phyloP scores from a whole-genome alignment of 305 asterid species.

The Andrographis paniculata region DNA sequence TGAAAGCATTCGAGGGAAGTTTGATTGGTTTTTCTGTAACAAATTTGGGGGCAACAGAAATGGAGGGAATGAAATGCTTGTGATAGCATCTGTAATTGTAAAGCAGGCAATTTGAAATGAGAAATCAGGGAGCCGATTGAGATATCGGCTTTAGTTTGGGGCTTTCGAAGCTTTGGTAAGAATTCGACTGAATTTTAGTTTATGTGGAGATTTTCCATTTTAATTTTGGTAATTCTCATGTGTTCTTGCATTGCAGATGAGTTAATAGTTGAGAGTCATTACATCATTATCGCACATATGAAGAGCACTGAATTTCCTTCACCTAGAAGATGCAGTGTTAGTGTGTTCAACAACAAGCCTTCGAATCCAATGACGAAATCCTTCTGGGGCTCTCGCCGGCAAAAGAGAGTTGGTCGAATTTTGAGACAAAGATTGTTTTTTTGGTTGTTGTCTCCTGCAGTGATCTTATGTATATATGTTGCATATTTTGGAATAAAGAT shows the following conservation, averaged over 20 bases:
- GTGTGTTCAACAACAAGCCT: slow-evolving; percentile 17
- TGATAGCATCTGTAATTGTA: not conserved
- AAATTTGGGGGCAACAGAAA: not conserved
- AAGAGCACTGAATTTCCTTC: slow-evolving; percentile 23
- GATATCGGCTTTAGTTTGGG: not conserved
- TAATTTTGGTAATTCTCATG: not conserved
- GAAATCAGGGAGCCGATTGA: not conserved
- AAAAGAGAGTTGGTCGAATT: slow-evolving; percentile 48
- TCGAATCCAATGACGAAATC: slow-evolving; percentile 34
- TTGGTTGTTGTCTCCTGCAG: slow-evolving; percentile 47
- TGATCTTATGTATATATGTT: slow-evolving; percentile 46
- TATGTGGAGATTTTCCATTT: slow-evolving; percentile 1
- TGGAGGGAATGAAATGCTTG: not conserved
- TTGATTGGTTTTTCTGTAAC: not conserved
- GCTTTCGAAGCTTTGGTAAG: not conserved
- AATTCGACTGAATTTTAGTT: not conserved
- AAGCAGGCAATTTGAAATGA: not conserved
- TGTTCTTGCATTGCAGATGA: slow-evolving; percentile 36
- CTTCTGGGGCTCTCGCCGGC: slow-evolving; percentile 41
- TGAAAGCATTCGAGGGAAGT: not conserved
- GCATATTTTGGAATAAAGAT: slow-evolving; percentile 54
- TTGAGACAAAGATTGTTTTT: slow-evolving; percentile 37
- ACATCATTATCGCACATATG: slow-evolving; percentile 36
- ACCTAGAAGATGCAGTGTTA: slow-evolving; percentile 28
- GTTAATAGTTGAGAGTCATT: slow-evolving; percentile 16